These are phyloP conservation scores for Colletotrichum scovillei DNA, from an alignment of 2,329 filamentous ascomycete species.

Conservation along the genomic window DNA sequence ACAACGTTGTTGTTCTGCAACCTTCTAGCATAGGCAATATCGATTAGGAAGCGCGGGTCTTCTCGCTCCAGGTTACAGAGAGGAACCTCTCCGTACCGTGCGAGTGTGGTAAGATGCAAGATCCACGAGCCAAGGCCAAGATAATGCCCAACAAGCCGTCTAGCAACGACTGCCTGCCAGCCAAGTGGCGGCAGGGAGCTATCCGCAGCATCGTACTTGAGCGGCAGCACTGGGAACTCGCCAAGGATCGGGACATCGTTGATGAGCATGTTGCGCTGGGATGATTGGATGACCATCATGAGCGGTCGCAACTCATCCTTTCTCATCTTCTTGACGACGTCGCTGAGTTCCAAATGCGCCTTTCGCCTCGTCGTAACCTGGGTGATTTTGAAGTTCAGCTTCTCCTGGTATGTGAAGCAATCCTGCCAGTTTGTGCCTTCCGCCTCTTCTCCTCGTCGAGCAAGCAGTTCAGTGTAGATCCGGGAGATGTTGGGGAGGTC, in stretches of 20 bases:
- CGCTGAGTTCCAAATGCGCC: conserved; percentile 87
- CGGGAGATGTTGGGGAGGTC: conserved; percentile 91
- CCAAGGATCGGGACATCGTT: conserved; percentile 87
- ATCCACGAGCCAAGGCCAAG: conserved; percentile 95
- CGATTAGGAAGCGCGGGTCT: conserved; percentile 94
- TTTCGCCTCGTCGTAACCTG: conserved; percentile 92
- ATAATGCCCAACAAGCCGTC: conserved; percentile 88
- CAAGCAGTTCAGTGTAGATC: conserved; percentile 83
- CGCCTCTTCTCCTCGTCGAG: conserved; percentile 73
- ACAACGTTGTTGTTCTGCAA: conserved; percentile 93
- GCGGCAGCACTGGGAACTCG: conserved; percentile 84
- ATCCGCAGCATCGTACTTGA: conserved; percentile 86
- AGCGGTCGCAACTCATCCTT: conserved; percentile 85
- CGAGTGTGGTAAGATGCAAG: conserved; percentile 85
- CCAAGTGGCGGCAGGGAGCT: conserved; percentile 90
- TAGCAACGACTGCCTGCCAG: conserved; percentile 92
- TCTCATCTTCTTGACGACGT: conserved; percentile 89
- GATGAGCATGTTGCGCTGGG: conserved; percentile 81
- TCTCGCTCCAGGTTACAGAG: conserved; percentile 96
- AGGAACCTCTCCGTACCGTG: conserved; percentile 92
- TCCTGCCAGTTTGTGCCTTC: conserved; percentile 80
- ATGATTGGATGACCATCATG: conserved; percentile 91
- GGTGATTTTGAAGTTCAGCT: conserved; percentile 84
- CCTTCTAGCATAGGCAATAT: conserved; percentile 91
- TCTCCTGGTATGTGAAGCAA: conserved; percentile 88